These are phyloP conservation scores for Linderina pennispora DNA, from an alignment of 192 early-diverging fungal genomes.

Conservation along the genomic window DNA sequence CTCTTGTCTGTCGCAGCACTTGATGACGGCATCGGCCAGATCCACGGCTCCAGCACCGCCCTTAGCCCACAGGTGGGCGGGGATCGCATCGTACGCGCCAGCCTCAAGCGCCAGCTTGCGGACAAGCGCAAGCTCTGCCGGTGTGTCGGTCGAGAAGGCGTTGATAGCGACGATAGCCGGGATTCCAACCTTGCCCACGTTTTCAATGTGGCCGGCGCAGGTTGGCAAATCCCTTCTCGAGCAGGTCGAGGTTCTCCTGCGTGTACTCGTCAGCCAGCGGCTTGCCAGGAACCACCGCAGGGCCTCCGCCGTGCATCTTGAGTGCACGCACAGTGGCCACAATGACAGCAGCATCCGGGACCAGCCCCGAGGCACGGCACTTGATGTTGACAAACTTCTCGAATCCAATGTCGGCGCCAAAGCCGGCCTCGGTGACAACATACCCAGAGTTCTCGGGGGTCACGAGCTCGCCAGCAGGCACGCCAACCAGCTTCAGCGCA, in stretches of 20 bases:
- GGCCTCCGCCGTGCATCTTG: conserved; percentile 98
- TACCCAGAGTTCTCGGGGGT: conserved; percentile 58
- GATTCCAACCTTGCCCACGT: conserved; percentile 83
- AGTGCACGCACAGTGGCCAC: conserved; percentile 92
- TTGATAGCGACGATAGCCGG: conserved; percentile 92
- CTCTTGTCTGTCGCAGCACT: conserved; percentile 51
- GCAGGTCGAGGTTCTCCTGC: conserved; percentile 79
- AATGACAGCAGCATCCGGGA: conserved; percentile 87
- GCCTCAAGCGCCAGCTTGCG: conserved; percentile 64
- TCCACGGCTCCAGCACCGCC: conserved; percentile 87
- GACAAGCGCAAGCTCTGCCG: conserved; percentile 80
- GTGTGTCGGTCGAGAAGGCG: conserved; percentile 79
- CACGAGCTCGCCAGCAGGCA: conserved; percentile 49
- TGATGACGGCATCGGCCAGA: conserved; percentile 77
- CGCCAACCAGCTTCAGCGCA: conserved; percentile 88
- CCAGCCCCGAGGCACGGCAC: conserved; percentile 80
- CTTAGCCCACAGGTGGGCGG: conserved; percentile 91
- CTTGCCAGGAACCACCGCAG: conserved; percentile 83
- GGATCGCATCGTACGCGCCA: conserved; percentile 81
- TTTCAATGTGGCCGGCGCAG: conserved; percentile 87
- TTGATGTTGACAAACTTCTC: conserved; percentile 99
- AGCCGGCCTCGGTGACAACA: conserved; percentile 98
- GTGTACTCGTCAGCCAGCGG: conserved; percentile 86
- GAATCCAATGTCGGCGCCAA: conserved; percentile 99
- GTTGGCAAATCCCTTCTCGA: conserved; percentile 81